Evolutionary conservation across 495 filamentous ascomycete genomes (phyloP).

Genomic region (Neurospora pannonica): DNA sequence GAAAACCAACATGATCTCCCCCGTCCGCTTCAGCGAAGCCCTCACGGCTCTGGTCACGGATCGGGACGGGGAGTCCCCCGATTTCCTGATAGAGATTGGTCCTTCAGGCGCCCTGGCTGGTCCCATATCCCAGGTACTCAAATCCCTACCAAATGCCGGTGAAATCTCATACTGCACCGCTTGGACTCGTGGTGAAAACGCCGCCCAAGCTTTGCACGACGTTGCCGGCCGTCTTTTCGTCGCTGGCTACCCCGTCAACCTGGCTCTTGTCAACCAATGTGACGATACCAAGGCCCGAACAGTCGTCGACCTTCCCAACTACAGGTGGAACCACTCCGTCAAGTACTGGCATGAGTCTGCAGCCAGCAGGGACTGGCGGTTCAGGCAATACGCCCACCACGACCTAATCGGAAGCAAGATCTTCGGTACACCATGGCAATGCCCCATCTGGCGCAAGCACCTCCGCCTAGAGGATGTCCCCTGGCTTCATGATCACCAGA

Average conservation of each 20-base stretch:
- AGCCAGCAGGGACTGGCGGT: constrained; percentile 11
- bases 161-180: constrained; percentile 16
- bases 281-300: neutral
- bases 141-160: neutral
- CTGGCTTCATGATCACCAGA: constrained; percentile 31
- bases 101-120: constrained; percentile 40
- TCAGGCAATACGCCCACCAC: constrained; percentile 3
- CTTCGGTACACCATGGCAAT: constrained; percentile 2
- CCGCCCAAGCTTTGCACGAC: constrained; percentile 12
- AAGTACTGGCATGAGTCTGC: constrained; percentile 12
- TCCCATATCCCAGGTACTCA: constrained; percentile 32
- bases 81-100: constrained; percentile 42
- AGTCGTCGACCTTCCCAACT: constrained; percentile 29
- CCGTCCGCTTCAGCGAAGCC: constrained; percentile 30
- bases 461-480: constrained; percentile 25
- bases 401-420: constrained; percentile 11
- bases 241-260: neutral
- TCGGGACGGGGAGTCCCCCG: neutral
- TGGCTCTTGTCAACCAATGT: constrained; percentile 2
- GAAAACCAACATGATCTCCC: constrained; percentile 21
- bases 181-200: constrained; percentile 17
- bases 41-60: constrained; percentile 1
- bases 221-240: constrained; percentile 27
- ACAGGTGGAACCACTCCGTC: constrained; percentile 17
- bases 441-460: constrained; percentile 33